phyloP scores from a whole-genome alignment of 73 alveolate genomes.

The Stentor coeruleus region DNA sequence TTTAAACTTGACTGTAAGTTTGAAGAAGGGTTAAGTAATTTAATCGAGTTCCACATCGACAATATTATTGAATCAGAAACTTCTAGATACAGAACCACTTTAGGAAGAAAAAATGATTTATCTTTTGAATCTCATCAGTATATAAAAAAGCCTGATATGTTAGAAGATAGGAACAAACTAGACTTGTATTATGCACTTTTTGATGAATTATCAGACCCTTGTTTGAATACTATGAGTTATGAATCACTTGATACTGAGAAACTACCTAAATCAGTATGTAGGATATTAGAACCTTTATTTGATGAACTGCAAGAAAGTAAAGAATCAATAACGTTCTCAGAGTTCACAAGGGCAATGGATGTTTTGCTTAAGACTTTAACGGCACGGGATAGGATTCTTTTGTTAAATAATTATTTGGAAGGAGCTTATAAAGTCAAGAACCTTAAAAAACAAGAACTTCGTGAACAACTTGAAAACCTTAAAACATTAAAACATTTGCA shows the following conservation, averaged over 20 bases:
- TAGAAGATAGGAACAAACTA: background rate
- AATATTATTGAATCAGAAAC: background rate
- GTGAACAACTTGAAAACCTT: background rate
- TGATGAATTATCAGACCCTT: background rate
- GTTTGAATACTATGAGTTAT: background rate
- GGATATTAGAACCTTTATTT: background rate
- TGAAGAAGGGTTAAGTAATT: background rate
- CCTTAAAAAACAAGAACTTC: background rate
- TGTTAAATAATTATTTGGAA: background rate
- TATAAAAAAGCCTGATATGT: too few species aligned
- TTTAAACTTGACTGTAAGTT: background rate
- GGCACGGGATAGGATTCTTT: background rate
- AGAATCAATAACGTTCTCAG: background rate
- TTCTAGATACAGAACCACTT: background rate
- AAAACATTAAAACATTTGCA: too few species aligned
- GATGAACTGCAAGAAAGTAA: constrained; percentile 11
- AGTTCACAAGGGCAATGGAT: constrained; percentile 4
- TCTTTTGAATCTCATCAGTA: background rate
- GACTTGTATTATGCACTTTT: background rate
- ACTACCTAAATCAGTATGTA: background rate
- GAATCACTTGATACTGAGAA: background rate
- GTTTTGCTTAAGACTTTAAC: background rate
- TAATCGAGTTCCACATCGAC: constrained; percentile 14
- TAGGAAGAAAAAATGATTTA: background rate
- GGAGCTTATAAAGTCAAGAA: background rate